Base-by-base conservation (phyloP, 768 basidiomycete species). In the Lepiota subincarnata region DNA sequence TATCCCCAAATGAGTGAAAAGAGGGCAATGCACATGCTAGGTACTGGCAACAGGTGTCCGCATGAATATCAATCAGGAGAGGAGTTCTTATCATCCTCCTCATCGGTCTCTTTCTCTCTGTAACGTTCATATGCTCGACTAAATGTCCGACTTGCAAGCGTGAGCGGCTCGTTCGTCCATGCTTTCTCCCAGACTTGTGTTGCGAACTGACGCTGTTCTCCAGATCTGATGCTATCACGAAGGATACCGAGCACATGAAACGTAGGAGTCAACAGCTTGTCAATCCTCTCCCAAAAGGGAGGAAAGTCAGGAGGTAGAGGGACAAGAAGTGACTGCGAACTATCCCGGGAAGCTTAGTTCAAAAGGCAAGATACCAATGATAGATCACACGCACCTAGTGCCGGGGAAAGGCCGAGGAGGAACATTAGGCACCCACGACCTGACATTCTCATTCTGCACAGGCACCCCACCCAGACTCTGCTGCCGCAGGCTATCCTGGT, bases 161-260 rank as follows among this genome's bases (percentile, higher is more conserved):
- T 62, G 50, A 73, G 80, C 0, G 88, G 88, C 49, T 88, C 84
- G 11, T 74, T 72, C 0, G 81, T 79, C 68, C 71, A 74, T 14
- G 84, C 79, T 63, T 85, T 88, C 62, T 85, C 81, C 78, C 80
- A 82, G 13, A 84, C 66, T 3, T 81, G 80, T 26, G 60, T 60
- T 2, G 77, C 82, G 62, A 90, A 80, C 59, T 81, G 69, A 45
- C 62, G 71, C 56, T 85, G 81, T 54, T 80, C 78, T 10, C 87
- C 87, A 0, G 79, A 79, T 13, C 70, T 63, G 13, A 87, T 56
- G 53, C 77, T 86, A 36, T 80, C 76, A 28, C 66, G 76, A 19
- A 83, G 67, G 19, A 84, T 76, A 11, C 65, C 66, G 8, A 89
- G 62, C 14, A 77, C 75, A 48, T 72, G 77, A 48, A 69, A 59